Evolutionary conservation across 1,139 yeast species (phyloP), one percentile per base, ranked within the genome.

Genomic region (Diutina mesorugosa): DNA sequence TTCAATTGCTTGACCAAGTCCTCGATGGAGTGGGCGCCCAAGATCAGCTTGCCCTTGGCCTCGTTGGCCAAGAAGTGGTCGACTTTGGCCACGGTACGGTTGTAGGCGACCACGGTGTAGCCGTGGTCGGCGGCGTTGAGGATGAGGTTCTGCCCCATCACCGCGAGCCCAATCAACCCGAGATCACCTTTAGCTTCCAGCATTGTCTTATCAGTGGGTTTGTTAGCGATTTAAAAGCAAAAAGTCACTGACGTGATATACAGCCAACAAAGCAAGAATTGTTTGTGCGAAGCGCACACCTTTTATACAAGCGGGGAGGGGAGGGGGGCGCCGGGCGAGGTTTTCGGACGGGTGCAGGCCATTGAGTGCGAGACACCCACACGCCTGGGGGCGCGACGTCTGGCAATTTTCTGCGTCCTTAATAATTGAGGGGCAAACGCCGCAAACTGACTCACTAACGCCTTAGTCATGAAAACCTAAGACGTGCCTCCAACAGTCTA

Each of bases 121-220:
- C 97, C 97, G 78, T 93, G 96, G 81, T 93, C 99, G 66, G 98
- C 98, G 69, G 95, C 95, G 77, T 93, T 93, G 67, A 93, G 83
- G 74, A 93, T 90, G 82, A 93, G 81, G 84, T 93, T 93, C 76
- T 91, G 98, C 76, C 99, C 99, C 99, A 93, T 93, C 66, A 93
- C 99, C 87, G 99, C 99, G 84, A 93, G 84, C 72, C 99, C 99
- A 71, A 93, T 91, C 76, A 93, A 89, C 76, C 98, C 99, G 77
- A 93, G 85, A 85, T 93, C 99, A 82, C 93, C 95, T 50, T 50
- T 26, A 47, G 51, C 32, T 47, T 47, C 51, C 51, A 47, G 51
- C 51, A 47, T 47, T 21, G 26, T 21, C 26, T 12, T 47, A 6
- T 10, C 21, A 16, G 12, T 46, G 26, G 35, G 7, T 30, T 8